Evolutionary conservation across 192 early-diverging fungal species (phyloP), one percentile per base, ranked within the genome.

Genomic region (Backusella psychrophila): DNA sequence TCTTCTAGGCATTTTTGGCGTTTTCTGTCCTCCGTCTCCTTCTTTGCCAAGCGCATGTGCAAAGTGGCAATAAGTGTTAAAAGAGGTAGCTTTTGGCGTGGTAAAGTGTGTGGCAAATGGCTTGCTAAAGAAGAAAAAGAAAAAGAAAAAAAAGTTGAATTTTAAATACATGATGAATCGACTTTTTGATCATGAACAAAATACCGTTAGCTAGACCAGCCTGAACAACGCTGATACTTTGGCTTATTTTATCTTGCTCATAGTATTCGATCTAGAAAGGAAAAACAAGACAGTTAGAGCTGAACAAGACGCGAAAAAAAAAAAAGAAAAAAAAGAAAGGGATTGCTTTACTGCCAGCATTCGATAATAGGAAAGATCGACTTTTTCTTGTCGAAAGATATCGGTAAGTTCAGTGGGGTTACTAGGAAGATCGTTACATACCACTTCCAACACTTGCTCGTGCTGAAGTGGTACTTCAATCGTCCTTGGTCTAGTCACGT

Each of bases 11-110:
- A 85, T 63, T 89, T 77, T 21, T 91, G 85, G 66, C 87, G 85
- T 41, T 89, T 80, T 0, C 81, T 77, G 17, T 77, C 76, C 6
- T 66, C 73, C 17, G 65, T 68, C 23, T 80, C 69, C 38, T 83
- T 71, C 71, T 85, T 83, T 23, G 93, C 91, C 76, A 87, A 85
- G 66, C 93, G 88, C 72, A 97, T 92, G 78, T 93, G 86, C 23
- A 93, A 89, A 52, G 89, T 90, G 12, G 94, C 94, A 49, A 96
- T 83, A 7, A 90, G 79, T 44, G 89, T 93, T 19, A 94, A 86
- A 2, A 97, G 84, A 6, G 92, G 92, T 17, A 95, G 82, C 42
- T 90, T 90, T 12, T 77, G 82, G 35, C 85, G 82, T n/a, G 84
- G 82, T 63, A 84, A 82, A 35, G 82, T 79, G 19, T 82, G 68